These are phyloP conservation scores for Graphilbum fragrans DNA, from an alignment of 2,329 filamentous ascomycete genomes.

Conservation along the genomic window DNA sequence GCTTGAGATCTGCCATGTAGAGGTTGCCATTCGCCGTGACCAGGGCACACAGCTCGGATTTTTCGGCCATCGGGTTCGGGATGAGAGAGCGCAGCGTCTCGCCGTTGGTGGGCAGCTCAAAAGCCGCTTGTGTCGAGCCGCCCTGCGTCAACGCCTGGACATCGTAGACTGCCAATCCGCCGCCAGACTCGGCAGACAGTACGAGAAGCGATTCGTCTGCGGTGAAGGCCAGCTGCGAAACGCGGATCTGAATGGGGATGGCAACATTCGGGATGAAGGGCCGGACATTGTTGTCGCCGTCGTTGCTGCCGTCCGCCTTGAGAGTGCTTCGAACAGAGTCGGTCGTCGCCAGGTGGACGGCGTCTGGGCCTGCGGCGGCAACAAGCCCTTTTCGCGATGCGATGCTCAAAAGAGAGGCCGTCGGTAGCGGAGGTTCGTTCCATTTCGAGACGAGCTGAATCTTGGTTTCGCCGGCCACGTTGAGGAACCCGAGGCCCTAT, in stretches of 20 bases:
- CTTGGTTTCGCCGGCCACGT: conserved; percentile 69
- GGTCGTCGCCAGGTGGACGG: conserved; percentile 64
- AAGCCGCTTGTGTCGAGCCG: conserved; percentile 38
- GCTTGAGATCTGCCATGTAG: conserved; percentile 69
- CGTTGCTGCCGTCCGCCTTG: conserved; percentile 29
- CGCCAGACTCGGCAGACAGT: conserved; percentile 67
- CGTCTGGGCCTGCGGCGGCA: conserved; percentile 76
- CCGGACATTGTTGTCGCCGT: conserved; percentile 49
- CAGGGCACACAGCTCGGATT: conserved; percentile 64
- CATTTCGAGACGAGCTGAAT: conserved; percentile 70
- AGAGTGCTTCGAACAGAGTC: conserved; percentile 69
- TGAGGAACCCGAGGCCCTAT: conserved; percentile 69
- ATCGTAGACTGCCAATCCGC: conserved; percentile 75
- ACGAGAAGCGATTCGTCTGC: conserved; percentile 79
- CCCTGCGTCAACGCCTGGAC: conserved; percentile 57
- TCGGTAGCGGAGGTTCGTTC: conserved; percentile 62
- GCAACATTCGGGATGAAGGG: conserved; percentile 62
- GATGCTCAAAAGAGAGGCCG: conserved; percentile 72
- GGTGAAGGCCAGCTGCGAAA: conserved; percentile 85
- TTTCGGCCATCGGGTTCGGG: conserved; percentile 68
- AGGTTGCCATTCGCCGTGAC: conserved; percentile 73
- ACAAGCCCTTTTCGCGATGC: conserved; percentile 70
- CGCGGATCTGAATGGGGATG: conserved; percentile 58
- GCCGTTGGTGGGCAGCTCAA: conserved; percentile 68
- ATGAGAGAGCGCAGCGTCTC: conserved; percentile 60